Evolutionary conservation across 345 rosid species (phyloP).

Genomic region (Dimocarpus longan): DNA sequence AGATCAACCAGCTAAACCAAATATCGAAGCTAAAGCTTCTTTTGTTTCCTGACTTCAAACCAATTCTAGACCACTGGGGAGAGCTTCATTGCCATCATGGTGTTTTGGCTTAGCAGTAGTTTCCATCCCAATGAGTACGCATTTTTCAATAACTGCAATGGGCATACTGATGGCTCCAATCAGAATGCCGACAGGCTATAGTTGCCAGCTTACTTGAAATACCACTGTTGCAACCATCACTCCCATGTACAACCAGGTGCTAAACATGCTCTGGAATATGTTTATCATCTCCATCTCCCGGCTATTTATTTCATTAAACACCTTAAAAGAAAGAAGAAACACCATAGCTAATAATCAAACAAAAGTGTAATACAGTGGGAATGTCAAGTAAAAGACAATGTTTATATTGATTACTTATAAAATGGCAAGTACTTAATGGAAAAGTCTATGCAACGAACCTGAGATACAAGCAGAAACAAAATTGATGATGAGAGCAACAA

Average conservation of each 20-base stretch:
- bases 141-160: conserved; percentile 70
- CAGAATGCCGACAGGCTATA: conserved; percentile 70
- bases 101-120: conserved; percentile 20
- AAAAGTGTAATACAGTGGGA: not conserved
- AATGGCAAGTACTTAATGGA: not conserved
- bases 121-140: conserved; percentile 58
- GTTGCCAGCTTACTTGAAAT: conserved; percentile 84
- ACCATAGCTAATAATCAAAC: not conserved
- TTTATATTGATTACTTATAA: not conserved
- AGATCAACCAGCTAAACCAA: not conserved
- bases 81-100: conserved; percentile 72
- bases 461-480: conserved; percentile 84
- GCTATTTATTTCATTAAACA: conserved; percentile 80
- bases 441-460: conserved; percentile 41
- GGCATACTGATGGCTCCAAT: conserved; percentile 77
- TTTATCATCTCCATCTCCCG: conserved; percentile 73
- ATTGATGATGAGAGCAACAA: conserved; percentile 85
- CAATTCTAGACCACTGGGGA: conserved; percentile 72
- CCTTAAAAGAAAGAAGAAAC: conserved; percentile 18
- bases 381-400: not conserved
- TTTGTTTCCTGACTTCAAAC: conserved; percentile 34
- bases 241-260: conserved; percentile 60
- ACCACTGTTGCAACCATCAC: conserved; percentile 62
- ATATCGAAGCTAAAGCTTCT: not conserved
- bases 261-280: conserved; percentile 59